Base-by-base conservation (phyloP, 192 early-diverging fungal genomes). In the Gigaspora rosea region DNA sequence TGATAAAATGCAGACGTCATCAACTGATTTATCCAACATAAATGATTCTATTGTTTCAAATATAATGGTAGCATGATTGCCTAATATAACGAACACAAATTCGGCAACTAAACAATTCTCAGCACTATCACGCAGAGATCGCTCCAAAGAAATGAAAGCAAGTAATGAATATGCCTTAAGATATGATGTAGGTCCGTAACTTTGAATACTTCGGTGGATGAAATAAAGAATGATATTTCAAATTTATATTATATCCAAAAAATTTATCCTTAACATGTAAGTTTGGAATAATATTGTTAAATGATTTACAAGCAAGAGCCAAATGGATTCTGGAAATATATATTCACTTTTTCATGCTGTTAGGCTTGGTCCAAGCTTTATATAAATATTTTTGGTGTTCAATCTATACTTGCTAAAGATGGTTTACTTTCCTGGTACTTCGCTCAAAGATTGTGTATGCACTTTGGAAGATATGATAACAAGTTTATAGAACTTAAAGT, bases 331-430 rank as follows among this genome's bases (percentile, higher is more conserved):
- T 35, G 72, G 72, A 4, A 74, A 58, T 46, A 18, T 27, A 18
- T 16, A 74, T 46, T 27, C 72, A 47, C n/a, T 58, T 6, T 74
- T 74, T 47, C 58, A 74, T 62, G 72, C 72, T 8, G 36, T 74
- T 46, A 62, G 72, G 41, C 22, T 74, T 2, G 72, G 58, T 12
- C 41, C 54, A 12, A 18, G 35, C 32, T 57, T 61, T n/a, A n/a
- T 74, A 46, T 61, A 16, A 36, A 62, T 48, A 7, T 47, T 16
- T 8, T 12, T 47, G n/a, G 59, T 0, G 15, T 27, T 58, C 8
- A 27, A 35, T 15, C 15, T 41, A n/a, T 74, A n/a, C n/a, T 3
- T 16, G 58, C 10, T 12, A 47, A 51, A n/a, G 52, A 56, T 8
- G 52, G 13, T 35, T 8, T 56, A 7, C 12, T 72, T 12, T 56